Evolutionary conservation across 2,329 filamentous ascomycete genomes (phyloP), one percentile per base, ranked within the genome.

Genomic region (Bipolaris bicolor): DNA sequence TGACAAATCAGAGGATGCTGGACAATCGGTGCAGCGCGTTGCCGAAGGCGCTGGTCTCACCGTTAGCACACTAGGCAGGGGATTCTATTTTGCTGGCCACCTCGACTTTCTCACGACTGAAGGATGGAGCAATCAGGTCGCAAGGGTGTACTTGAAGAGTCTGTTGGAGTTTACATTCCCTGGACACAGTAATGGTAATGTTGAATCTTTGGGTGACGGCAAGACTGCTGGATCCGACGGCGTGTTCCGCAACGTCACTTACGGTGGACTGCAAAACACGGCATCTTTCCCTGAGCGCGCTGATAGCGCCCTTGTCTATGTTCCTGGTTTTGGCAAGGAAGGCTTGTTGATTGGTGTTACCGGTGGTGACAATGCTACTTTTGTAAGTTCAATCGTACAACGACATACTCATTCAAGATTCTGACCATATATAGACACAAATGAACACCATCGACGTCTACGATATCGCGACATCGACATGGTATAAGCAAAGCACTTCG

Each of bases 401-500:
- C 18, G 39, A 3, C 7, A 9, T 48, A 10, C 2, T 36, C 1
- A 9, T 1, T 16, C 10, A 6, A 39, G 5, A 33, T 43, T 18
- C 65, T 69, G 55, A 69, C 40, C 15, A 16, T n/a, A 9, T 7
- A 3, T 47, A 83, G 81, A 85, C 83, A 0, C 80, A 83, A 15
- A 92, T 94, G 79, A 92, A 87, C 47, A 82, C 85, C 15, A 88
- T 93, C 37, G 89, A 93, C 63, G 85, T 94, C n/a, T 95, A 91
- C 73, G 91, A 95, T 68, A 85, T 94, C 55, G 88, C 85, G 3
- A 83, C 77, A 29, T 81, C 84, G 2, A 83, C 80, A 6, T 95
- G 91, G 91, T 91, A 90, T 70, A 88, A 87, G 65, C 91, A 95
- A 73, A 78, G 83, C 3, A 91, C 90, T 0, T 81, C 80, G 3